Percentiles rank a stretch among this genome's conserved stretches.
Evolutionary conservation across 2,329 filamentous ascomycete species (phyloP).

Genomic region (Byssoonygena ceratinophila): DNA sequence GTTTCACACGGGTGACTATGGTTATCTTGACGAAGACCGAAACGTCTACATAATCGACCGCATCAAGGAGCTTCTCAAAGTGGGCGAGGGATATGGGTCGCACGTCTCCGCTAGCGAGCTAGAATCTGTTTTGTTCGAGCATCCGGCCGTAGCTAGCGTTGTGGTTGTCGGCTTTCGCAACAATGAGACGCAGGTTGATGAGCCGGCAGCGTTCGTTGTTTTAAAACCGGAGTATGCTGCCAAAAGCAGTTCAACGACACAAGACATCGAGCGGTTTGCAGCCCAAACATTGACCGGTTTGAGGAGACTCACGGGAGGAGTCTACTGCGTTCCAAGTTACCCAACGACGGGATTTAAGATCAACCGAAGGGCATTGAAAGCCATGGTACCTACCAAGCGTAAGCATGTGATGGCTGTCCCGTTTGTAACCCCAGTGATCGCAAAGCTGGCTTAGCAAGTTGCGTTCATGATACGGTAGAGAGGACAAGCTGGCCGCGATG

Average conservation of each 20-base stretch:
- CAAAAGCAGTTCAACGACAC: not conserved
- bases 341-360: slow-evolving; percentile 16
- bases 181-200: slow-evolving; percentile 48
- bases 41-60: slow-evolving; percentile 87
- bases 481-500: too few species aligned
- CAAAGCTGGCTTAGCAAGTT: not conserved
- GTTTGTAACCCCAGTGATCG: not conserved
- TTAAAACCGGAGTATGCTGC: slow-evolving; percentile 14
- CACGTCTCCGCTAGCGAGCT: slow-evolving; percentile 59
- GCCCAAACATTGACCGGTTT: slow-evolving; percentile 13
- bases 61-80: slow-evolving; percentile 52
- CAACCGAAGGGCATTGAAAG: not conserved
- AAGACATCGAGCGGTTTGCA: slow-evolving; percentile 12
- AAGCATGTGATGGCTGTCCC: not conserved
- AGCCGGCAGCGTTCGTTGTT: slow-evolving; percentile 18
- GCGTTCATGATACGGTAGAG: too few species aligned
- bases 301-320: slow-evolving; percentile 14
- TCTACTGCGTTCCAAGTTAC: slow-evolving; percentile 14
- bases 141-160: slow-evolving; percentile 46
- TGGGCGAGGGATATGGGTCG: slow-evolving; percentile 52
- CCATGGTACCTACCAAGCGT: slow-evolving; percentile 1
- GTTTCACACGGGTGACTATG: slow-evolving; percentile 83
- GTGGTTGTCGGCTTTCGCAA: slow-evolving; percentile 54
- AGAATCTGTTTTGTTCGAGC: slow-evolving; percentile 43
- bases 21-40: slow-evolving; percentile 61